Percentiles rank a stretch among this genome's conserved stretches.
Evolutionary conservation across 78 protist species (phyloP).

Genomic region (Blattamonas nauphoetae): DNA sequence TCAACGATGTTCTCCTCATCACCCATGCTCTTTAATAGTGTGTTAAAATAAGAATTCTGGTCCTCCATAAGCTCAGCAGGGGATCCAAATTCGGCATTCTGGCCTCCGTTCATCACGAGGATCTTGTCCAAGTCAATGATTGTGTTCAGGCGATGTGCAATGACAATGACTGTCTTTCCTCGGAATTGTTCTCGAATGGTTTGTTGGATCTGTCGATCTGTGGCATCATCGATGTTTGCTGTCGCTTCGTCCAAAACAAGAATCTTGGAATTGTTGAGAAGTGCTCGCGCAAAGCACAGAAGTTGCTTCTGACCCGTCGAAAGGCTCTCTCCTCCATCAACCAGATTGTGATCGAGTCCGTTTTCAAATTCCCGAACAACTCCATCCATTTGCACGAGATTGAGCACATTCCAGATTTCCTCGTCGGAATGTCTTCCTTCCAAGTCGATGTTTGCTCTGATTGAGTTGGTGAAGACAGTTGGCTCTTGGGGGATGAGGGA

Average conservation of each 20-base stretch:
- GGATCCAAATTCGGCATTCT: too few species aligned
- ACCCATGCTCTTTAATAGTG: too few species aligned
- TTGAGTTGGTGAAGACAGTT: conserved; percentile 45
- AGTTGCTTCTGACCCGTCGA: too few species aligned
- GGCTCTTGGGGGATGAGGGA: too few species aligned
- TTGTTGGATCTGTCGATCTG: too few species aligned
- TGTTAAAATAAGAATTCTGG: too few species aligned
- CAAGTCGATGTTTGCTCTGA: conserved; percentile 45
- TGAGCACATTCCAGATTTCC: conserved; percentile 44
- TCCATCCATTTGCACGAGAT: conserved; percentile 1
- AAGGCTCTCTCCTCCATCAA: conserved; percentile 58
- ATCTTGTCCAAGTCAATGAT: too few species aligned
- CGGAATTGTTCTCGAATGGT: conserved; percentile 14
- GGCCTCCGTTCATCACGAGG: conserved; percentile 7
- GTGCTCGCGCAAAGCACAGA: conserved; percentile 81
- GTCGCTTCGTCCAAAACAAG: too few species aligned
- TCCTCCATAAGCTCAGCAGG: too few species aligned
- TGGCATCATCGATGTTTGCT: too few species aligned
- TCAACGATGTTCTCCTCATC: too few species aligned
- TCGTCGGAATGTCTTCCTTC: neutral
- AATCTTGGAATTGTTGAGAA: conserved; percentile 60
- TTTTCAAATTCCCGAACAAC: neutral
- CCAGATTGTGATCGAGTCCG: conserved; percentile 6
- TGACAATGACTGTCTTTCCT: conserved; percentile 49
- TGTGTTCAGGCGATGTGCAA: conserved; percentile 61